Evolutionary conservation across 2,329 filamentous ascomycete genomes (phyloP).

Genomic region (Orbilia javanica): DNA sequence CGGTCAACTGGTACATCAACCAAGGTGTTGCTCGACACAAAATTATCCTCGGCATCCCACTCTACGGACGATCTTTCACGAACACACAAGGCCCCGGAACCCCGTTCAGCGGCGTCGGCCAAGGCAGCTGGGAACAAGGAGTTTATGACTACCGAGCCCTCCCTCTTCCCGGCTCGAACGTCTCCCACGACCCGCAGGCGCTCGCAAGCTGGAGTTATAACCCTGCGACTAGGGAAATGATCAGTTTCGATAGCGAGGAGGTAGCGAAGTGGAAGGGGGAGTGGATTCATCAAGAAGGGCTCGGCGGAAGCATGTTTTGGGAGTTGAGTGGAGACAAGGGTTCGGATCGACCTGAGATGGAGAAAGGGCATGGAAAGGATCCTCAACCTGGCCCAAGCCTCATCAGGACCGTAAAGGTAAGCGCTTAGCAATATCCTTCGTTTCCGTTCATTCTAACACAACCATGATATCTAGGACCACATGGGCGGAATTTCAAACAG

Average conservation of each 20-base stretch:
- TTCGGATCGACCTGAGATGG: slow-evolving; percentile 25
- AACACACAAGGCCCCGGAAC: slow-evolving; percentile 80
- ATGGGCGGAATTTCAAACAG: slow-evolving; percentile 68
- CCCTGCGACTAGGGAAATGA: slow-evolving; percentile 73
- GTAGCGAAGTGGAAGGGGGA: slow-evolving; percentile 78
- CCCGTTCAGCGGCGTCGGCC: slow-evolving; percentile 78
- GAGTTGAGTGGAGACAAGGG: slow-evolving; percentile 83
- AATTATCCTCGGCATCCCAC: slow-evolving; percentile 89
- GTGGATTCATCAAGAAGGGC: slow-evolving; percentile 75
- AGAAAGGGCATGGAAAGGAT: slow-evolving; percentile 25
- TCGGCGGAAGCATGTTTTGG: slow-evolving; percentile 97
- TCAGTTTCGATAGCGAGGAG: slow-evolving; percentile 81
- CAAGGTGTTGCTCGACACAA: slow-evolving; percentile 75
- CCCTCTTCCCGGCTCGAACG: slow-evolving; percentile 76
- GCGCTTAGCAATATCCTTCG: neutral
- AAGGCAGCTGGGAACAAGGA: slow-evolving; percentile 86
- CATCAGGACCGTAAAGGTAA: slow-evolving; percentile 8
- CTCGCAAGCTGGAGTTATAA: slow-evolving; percentile 85
- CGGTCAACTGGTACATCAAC: slow-evolving; percentile 67
- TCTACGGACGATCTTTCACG: slow-evolving; percentile 89
- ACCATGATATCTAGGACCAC: slow-evolving; percentile 67
- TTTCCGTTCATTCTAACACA: neutral
- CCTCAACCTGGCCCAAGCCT: slow-evolving; percentile 8
- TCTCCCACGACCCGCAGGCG: slow-evolving; percentile 73
- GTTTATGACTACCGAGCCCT: slow-evolving; percentile 91